Evolutionary conservation across 768 basidiomycete genomes (phyloP).

Genomic region (Cystofilobasidium bisporidii): DNA sequence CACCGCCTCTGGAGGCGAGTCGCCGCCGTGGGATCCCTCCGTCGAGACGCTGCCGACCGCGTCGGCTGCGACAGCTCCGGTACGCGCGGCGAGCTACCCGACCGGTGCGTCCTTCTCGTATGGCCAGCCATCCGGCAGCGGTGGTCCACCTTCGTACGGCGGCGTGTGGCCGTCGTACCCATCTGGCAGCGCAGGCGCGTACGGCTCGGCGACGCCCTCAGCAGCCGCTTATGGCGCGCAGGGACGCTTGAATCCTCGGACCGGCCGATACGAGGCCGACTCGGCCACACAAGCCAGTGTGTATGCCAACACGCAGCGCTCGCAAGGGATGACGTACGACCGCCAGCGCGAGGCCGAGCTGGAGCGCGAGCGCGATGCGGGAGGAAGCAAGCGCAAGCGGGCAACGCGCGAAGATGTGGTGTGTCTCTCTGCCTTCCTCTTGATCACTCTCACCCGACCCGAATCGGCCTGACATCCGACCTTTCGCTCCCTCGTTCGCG

Average conservation of each 20-base stretch:
- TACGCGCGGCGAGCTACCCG: neutral
- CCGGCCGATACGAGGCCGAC: slow-evolving; percentile 16
- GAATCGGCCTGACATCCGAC: no score
- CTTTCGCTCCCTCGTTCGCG: neutral
- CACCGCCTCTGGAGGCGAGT: neutral
- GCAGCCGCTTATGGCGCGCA: neutral
- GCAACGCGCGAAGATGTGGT: slow-evolving; percentile 15
- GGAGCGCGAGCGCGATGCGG: slow-evolving; percentile 11
- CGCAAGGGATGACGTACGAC: no score
- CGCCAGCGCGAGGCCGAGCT: slow-evolving; percentile 21
- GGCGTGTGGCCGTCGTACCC: neutral
- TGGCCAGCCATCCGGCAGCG: neutral
- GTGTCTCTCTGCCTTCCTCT: neutral
- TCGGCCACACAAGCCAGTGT: no score
- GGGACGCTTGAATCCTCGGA: slow-evolving; percentile 21
- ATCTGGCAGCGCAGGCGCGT: no score
- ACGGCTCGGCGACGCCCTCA: no score
- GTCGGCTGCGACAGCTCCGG: neutral
- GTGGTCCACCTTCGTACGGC: neutral
- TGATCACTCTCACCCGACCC: no score
- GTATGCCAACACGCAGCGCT: no score
- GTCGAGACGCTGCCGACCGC: slow-evolving; percentile 22
- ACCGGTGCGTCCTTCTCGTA: neutral
- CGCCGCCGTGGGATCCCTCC: slow-evolving; percentile 24
- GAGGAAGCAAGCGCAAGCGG: slow-evolving; percentile 16